Evolutionary conservation across 2,329 filamentous ascomycete species (phyloP).

Genomic region (Dactylonectria estremocensis): DNA sequence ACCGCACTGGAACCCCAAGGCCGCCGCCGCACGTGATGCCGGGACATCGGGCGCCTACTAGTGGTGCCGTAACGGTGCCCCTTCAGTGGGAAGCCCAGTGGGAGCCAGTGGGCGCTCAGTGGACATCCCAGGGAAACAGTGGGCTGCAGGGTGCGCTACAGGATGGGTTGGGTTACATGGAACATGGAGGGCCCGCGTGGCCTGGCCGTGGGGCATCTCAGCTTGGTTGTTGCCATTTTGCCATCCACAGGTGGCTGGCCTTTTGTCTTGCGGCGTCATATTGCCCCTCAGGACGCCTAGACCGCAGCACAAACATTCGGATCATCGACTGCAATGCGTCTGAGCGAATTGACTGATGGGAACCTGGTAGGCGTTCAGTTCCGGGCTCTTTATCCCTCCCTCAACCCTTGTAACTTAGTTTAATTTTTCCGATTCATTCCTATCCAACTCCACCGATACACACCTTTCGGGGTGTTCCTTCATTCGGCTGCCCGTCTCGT

Average conservation of each 20-base stretch:
- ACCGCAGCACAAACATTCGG: slow-evolving; percentile 15
- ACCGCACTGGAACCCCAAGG: slow-evolving; percentile 11
- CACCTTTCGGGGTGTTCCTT: not conserved
- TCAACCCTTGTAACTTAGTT: not conserved
- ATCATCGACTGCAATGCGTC: slow-evolving; percentile 7
- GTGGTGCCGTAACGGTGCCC: slow-evolving; percentile 22
- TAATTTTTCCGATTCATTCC: slow-evolving; percentile 1
- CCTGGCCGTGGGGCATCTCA: slow-evolving; percentile 32
- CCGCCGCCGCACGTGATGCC: slow-evolving; percentile 29
- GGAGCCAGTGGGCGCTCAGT: slow-evolving; percentile 3
- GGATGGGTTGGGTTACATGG: slow-evolving; percentile 16
- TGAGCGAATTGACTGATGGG: not conserved
- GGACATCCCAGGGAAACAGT: slow-evolving; percentile 24
- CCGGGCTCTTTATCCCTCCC: not conserved
- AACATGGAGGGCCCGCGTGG: slow-evolving; percentile 25
- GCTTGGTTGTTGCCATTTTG: slow-evolving; percentile 24
- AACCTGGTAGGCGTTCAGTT: not conserved
- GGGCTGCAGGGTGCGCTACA: not conserved
- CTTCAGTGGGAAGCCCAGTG: slow-evolving; percentile 16
- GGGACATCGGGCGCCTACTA: slow-evolving; percentile 26
- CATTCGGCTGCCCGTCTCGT: slow-evolving; percentile 5
- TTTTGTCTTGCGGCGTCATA: slow-evolving; percentile 20
- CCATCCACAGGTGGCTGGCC: not conserved
- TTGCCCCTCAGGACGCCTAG: slow-evolving; percentile 21
- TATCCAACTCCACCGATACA: not conserved